Evolutionary conservation across 345 rosid species (phyloP).

Genomic region (Alliaria petiolata): DNA sequence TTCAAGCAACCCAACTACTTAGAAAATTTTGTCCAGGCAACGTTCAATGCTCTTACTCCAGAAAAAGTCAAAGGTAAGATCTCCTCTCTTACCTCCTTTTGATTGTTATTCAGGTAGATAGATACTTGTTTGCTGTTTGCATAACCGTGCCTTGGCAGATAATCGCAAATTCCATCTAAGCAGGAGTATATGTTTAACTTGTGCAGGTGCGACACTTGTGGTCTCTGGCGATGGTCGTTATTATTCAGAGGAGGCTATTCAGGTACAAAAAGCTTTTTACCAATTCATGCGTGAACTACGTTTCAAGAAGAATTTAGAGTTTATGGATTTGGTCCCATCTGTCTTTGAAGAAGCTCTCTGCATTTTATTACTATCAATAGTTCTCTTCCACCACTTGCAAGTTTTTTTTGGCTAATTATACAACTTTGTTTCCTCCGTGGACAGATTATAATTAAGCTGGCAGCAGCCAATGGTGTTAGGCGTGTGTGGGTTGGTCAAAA

Average conservation of each 20-base stretch:
- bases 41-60: slow-evolving; percentile 70
- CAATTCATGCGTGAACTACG: background rate
- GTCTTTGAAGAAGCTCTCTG: background rate
- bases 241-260: slow-evolving; percentile 82
- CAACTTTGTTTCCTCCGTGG: background rate
- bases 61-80: slow-evolving; percentile 72
- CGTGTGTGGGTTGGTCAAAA: slow-evolving; percentile 92
- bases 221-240: slow-evolving; percentile 97
- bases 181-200: background rate
- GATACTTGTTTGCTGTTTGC: too few relatives aligned
- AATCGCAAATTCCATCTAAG: background rate
- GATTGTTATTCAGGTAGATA: background rate
- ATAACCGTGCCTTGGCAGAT: background rate
- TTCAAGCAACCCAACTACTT: slow-evolving; percentile 71
- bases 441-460: slow-evolving; percentile 77
- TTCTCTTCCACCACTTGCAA: background rate
- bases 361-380: background rate
- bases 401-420: background rate
- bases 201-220: slow-evolving; percentile 80
- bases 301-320: background rate
- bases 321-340: background rate
- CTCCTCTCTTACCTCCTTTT: background rate
- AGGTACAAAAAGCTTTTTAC: slow-evolving; percentile 47
- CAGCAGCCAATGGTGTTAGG: slow-evolving; percentile 89
- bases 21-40: slow-evolving; percentile 77